Percentiles rank a stretch among this genome's conserved stretches.
phyloP scores from a whole-genome alignment of 148 eudicot species.

The Beta vulgaris region DNA sequence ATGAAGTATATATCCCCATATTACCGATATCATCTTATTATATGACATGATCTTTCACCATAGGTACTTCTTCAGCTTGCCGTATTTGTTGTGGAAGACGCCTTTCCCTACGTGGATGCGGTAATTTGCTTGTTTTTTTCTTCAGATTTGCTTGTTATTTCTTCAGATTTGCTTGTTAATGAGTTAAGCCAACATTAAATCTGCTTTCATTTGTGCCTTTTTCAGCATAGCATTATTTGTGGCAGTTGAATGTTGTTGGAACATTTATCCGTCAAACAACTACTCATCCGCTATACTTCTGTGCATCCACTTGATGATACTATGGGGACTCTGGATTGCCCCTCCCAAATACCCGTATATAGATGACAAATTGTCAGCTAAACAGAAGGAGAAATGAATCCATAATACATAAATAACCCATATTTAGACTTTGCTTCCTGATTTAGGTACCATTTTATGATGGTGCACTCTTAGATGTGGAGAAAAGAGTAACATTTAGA shows the following conservation, averaged over 20 bases:
- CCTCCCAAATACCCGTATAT: conserved; percentile 60
- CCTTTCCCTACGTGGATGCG: conserved; percentile 65
- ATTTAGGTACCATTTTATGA: not conserved
- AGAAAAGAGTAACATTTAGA: not conserved
- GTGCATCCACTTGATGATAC: conserved; percentile 49
- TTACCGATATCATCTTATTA: not conserved
- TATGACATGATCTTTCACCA: not conserved
- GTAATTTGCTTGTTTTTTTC: conserved; percentile 34
- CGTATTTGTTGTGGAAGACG: conserved; percentile 87
- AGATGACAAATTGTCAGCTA: conserved; percentile 29
- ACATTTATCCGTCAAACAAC: conserved; percentile 62
- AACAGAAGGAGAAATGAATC: conserved; percentile 40
- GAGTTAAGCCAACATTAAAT: not conserved
- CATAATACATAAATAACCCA: not conserved
- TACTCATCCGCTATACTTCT: conserved; percentile 65
- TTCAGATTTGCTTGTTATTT: not conserved
- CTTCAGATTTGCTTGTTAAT: not conserved
- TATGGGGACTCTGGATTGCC: conserved; percentile 76
- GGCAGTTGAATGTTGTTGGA: conserved; percentile 77
- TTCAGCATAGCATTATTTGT: conserved; percentile 63
- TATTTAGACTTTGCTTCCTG: not conserved
- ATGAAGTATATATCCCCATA: not conserved
- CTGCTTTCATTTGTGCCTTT: not conserved
- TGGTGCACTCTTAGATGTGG: not conserved
- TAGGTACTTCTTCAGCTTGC: conserved; percentile 94